phyloP scores from a whole-genome alignment of 148 eudicot genomes.

The Cornus kousa region DNA sequence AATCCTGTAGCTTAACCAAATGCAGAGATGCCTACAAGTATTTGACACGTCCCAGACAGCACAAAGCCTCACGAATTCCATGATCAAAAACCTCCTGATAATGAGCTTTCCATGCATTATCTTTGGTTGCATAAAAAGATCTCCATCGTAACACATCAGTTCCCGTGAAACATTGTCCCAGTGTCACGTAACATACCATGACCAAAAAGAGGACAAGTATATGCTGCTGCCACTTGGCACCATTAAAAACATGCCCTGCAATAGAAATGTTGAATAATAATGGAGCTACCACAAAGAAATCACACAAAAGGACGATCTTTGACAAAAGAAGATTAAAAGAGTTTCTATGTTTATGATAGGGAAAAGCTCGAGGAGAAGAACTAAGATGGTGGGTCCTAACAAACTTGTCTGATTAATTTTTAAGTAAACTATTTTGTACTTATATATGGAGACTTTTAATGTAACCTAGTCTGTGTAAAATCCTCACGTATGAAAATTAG shows the following conservation, averaged over 20 bases:
- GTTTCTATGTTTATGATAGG: neutral
- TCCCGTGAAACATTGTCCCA: constrained; percentile 61
- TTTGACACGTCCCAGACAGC: constrained; percentile 79
- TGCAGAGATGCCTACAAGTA: constrained; percentile 57
- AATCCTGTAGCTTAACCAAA: constrained; percentile 6
- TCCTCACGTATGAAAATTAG: neutral
- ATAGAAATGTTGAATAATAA: constrained; percentile 9
- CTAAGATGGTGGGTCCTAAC: neutral
- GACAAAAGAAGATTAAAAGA: neutral
- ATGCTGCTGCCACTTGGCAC: constrained; percentile 41
- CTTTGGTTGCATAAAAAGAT: constrained; percentile 64
- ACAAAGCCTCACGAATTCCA: constrained; percentile 81
- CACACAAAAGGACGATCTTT: neutral
- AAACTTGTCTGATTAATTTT: neutral
- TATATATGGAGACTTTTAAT: neutral
- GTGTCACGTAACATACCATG: constrained; percentile 42
- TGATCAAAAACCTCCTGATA: constrained; percentile 82
- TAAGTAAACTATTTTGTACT: too few relatives aligned
- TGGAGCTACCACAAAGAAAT: neutral
- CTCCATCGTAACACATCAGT: constrained; percentile 81
- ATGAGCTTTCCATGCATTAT: constrained; percentile 77
- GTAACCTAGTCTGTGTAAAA: neutral
- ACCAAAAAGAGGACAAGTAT: constrained; percentile 46
- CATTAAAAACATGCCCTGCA: constrained; percentile 39
- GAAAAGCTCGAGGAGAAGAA: neutral